Evolutionary conservation across 768 basidiomycete species (phyloP).

Genomic region (Lentinus tigrinus): DNA sequence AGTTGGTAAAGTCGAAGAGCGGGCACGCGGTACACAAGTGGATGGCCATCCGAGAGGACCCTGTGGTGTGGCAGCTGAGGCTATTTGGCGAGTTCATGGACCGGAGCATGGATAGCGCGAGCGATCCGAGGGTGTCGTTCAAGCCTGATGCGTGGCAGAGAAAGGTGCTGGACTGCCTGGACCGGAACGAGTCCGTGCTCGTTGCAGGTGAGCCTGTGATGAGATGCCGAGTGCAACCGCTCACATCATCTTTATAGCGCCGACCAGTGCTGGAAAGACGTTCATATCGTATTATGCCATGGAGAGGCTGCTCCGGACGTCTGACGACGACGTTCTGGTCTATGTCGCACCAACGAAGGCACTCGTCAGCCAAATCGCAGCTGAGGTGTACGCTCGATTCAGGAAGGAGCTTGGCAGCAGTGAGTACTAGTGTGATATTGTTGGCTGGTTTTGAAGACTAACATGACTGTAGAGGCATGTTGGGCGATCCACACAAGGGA

Average conservation of each 20-base stretch:
- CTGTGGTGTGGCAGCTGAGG: constrained; percentile 66
- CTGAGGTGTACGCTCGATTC: constrained; percentile 73
- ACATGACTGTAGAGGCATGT: constrained; percentile 43
- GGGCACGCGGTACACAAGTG: constrained; percentile 42
- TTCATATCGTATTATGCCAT: constrained; percentile 80
- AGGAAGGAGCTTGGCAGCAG: constrained; percentile 48
- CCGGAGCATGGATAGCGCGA: constrained; percentile 61
- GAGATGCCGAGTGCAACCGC: neutral
- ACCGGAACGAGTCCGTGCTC: constrained; percentile 55
- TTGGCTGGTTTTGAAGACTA: neutral
- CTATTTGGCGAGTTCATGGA: constrained; percentile 73
- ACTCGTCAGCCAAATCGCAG: constrained; percentile 67
- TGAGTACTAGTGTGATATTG: constrained; percentile 4
- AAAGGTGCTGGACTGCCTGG: constrained; percentile 62
- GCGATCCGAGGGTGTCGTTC: constrained; percentile 59
- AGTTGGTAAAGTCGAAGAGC: constrained; percentile 49
- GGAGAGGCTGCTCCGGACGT: constrained; percentile 61
- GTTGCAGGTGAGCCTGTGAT: constrained; percentile 52
- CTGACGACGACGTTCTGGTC: constrained; percentile 66
- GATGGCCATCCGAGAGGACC: constrained; percentile 57
- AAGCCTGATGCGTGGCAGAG: constrained; percentile 73
- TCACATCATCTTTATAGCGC: constrained; percentile 40
- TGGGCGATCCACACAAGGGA: constrained; percentile 71
- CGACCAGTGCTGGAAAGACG: constrained; percentile 73
- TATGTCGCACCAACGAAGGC: constrained; percentile 80